phyloP scores from a whole-genome alignment of 129 eudicot genomes.

The Smallanthus sonchifolius region DNA sequence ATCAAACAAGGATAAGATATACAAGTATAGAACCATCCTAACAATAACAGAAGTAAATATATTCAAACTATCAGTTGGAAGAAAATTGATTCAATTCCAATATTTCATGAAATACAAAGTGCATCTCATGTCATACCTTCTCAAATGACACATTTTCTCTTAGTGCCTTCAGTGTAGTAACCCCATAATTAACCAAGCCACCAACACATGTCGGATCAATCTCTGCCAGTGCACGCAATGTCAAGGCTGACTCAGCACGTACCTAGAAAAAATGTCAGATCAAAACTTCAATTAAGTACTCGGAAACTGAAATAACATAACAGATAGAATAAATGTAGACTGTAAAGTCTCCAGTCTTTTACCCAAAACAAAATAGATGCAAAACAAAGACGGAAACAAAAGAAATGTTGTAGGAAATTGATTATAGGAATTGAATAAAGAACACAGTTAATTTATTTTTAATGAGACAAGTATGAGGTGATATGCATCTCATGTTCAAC shows the following conservation, averaged over 20 bases:
- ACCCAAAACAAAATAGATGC: not conserved
- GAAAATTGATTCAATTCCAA: not conserved
- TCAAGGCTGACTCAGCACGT: conserved; percentile 90
- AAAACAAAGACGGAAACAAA: not conserved
- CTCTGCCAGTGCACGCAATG: conserved; percentile 83
- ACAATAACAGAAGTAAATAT: not conserved
- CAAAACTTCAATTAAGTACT: not conserved
- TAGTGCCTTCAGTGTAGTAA: conserved; percentile 73
- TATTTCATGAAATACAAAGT: conserved; percentile 1
- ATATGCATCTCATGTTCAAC: conserved; percentile 17
- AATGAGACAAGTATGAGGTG: not conserved
- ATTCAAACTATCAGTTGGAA: not conserved
- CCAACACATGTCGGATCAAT: conserved; percentile 97
- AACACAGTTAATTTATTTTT: not conserved
- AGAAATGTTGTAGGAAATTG: not conserved
- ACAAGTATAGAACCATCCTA: conserved; percentile 12
- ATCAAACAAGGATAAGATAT: conserved; percentile 4
- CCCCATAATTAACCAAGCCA: conserved; percentile 87
- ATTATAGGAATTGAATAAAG: not conserved
- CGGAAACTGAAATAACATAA: conserved; percentile 8
- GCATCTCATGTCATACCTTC: conserved; percentile 49
- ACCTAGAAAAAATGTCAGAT: conserved; percentile 44
- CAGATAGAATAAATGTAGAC: conserved; percentile 12
- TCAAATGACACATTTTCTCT: conserved; percentile 84
- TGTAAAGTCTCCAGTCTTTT: not conserved